These are phyloP conservation scores for Bisporella sp. DNA, from an alignment of 2,329 filamentous ascomycete species.

Conservation along the genomic window DNA sequence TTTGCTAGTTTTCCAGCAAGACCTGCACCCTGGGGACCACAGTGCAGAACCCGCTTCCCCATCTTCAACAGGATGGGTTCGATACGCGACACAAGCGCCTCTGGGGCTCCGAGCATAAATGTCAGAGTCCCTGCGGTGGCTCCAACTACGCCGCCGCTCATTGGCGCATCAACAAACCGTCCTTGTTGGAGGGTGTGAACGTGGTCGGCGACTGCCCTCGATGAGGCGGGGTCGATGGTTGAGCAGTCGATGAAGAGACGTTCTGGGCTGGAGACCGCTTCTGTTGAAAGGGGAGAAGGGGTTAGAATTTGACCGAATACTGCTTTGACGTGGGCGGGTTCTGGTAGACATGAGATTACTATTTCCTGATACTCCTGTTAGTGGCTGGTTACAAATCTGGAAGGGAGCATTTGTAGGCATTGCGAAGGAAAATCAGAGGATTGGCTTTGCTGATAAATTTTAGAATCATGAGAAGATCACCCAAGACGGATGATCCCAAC, in stretches of 20 bases:
- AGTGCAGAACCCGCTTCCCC: slow-evolving; percentile 80
- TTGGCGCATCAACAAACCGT: slow-evolving; percentile 86
- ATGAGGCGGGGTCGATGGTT: slow-evolving; percentile 88
- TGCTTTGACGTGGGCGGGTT: slow-evolving; percentile 77
- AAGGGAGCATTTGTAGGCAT: background rate
- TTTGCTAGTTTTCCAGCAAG: slow-evolving; percentile 92
- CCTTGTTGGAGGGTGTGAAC: slow-evolving; percentile 62
- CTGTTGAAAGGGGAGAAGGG: slow-evolving; percentile 42
- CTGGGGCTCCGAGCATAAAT: slow-evolving; percentile 83
- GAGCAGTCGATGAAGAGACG: slow-evolving; percentile 93
- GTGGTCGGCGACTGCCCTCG: slow-evolving; percentile 65
- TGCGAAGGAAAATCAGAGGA: slow-evolving; percentile 20
- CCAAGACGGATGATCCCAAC: slow-evolving; percentile 23
- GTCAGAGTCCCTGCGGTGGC: slow-evolving; percentile 82
- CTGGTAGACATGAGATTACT: slow-evolving; percentile 82
- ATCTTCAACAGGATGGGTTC: slow-evolving; percentile 69
- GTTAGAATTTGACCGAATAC: slow-evolving; percentile 75
- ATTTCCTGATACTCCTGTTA: slow-evolving; percentile 53
- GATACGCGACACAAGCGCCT: slow-evolving; percentile 53
- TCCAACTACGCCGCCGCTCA: slow-evolving; percentile 94
- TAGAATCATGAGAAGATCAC: slow-evolving; percentile 23
- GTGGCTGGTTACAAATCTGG: background rate
- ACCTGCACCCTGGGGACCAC: slow-evolving; percentile 77
- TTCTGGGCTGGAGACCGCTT: slow-evolving; percentile 42
- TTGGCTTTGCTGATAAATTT: slow-evolving; percentile 24